A percentile compares a stretch with the other conserved stretches of the same genome.
Conservation (phyloP, 768 basidiomycete genomes). For the Lentinula detonsa region DNA sequence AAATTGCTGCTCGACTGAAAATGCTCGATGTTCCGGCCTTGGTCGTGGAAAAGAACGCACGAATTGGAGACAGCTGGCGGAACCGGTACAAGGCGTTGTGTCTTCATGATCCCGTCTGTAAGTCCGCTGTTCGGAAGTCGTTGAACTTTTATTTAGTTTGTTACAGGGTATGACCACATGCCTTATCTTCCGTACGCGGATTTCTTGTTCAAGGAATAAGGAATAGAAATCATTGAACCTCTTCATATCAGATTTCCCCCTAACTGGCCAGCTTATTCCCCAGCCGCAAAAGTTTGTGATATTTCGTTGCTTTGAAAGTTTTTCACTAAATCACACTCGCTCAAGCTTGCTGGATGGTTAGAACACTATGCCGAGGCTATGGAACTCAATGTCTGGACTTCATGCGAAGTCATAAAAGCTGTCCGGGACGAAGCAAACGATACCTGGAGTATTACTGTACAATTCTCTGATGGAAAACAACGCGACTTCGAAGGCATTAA, state of each 20-base stretch:
- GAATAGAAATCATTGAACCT: background rate
- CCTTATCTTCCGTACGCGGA: conserved; percentile 44
- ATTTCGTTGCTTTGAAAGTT: background rate
- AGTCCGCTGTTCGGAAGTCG: conserved; percentile 13
- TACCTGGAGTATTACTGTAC: conserved; percentile 41
- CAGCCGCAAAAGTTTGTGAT: conserved; percentile 38
- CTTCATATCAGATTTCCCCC: conserved; percentile 41
- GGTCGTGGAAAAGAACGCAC: conserved; percentile 47
- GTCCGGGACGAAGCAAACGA: conserved; percentile 28
- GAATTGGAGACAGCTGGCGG: conserved; percentile 55
- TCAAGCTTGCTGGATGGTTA: conserved; percentile 59
- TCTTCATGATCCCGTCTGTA: conserved; percentile 47
- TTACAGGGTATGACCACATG: conserved; percentile 44
- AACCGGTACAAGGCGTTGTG: conserved; percentile 53
- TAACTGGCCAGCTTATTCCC: conserved; percentile 49
- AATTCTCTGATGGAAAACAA: conserved; percentile 23
- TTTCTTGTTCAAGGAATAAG: background rate
- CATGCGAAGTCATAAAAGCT: conserved; percentile 33
- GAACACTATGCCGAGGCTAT: conserved; percentile 54
- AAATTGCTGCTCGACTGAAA: conserved; percentile 50
- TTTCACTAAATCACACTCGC: too few relatives aligned
- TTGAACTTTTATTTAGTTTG: background rate
- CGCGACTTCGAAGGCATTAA: conserved; percentile 31
- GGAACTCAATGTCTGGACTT: conserved; percentile 62
- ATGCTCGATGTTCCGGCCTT: conserved; percentile 40